These are phyloP conservation scores for Coleophoma crateriformis DNA, from an alignment of 2,329 filamentous ascomycete species.

Conservation along the genomic window DNA sequence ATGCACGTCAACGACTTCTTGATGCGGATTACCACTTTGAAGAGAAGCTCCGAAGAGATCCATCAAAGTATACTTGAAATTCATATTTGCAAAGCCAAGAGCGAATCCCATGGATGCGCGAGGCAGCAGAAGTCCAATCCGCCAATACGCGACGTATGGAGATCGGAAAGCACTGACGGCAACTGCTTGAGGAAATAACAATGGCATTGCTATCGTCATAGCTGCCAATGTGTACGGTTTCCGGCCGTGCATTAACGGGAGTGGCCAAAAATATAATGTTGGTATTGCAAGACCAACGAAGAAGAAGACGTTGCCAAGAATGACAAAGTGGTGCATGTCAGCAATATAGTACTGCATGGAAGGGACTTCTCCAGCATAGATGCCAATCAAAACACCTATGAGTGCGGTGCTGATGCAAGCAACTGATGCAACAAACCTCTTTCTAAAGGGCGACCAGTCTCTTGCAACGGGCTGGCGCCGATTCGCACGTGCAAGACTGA, in stretches of 20 bases:
- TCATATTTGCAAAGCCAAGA: constrained; percentile 73
- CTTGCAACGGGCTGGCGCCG: constrained; percentile 62
- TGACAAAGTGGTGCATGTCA: constrained; percentile 60
- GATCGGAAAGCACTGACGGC: constrained; percentile 52
- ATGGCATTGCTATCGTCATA: constrained; percentile 62
- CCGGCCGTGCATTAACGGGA: constrained; percentile 69
- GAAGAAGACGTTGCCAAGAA: constrained; percentile 69
- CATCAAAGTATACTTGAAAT: constrained; percentile 64
- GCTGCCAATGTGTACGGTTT: constrained; percentile 72
- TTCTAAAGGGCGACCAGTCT: constrained; percentile 64
- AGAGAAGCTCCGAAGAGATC: constrained; percentile 74
- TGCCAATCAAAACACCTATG: constrained; percentile 65
- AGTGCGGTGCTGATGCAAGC: constrained; percentile 70
- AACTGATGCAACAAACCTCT: constrained; percentile 62
- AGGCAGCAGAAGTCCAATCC: constrained; percentile 55
- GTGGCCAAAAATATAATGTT: constrained; percentile 66
- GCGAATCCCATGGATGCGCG: constrained; percentile 61
- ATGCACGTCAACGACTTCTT: constrained; percentile 61
- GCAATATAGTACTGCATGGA: constrained; percentile 72
- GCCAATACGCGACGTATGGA: constrained; percentile 49
- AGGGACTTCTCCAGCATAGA: constrained; percentile 75
- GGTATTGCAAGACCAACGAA: constrained; percentile 67
- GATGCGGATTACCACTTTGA: constrained; percentile 66
- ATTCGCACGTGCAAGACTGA: constrained; percentile 48
- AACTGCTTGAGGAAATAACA: constrained; percentile 72